These are phyloP conservation scores for Botrytis tulipae DNA, from an alignment of 2,329 filamentous ascomycete genomes.

Conservation along the genomic window DNA sequence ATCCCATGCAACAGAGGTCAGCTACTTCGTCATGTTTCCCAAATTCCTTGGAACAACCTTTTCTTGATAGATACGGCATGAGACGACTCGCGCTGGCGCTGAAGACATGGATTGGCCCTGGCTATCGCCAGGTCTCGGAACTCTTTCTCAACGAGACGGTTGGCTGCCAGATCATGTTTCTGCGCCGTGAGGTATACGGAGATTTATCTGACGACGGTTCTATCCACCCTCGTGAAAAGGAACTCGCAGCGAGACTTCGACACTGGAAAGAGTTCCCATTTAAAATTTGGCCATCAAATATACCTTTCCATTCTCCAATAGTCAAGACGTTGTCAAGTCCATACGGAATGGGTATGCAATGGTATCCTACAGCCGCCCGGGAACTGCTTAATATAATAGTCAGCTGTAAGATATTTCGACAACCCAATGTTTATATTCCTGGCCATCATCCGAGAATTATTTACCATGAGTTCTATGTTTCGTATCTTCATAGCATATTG, in stretches of 20 bases:
- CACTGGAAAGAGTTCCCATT: neutral
- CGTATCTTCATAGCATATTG: neutral
- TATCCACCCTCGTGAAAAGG: neutral
- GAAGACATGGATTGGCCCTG: neutral
- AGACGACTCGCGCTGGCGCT: neutral
- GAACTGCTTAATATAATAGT: neutral
- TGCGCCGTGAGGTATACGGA: neutral
- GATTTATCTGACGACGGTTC: neutral
- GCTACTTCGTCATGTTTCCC: neutral
- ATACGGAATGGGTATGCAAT: conserved; percentile 3
- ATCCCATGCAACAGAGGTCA: neutral
- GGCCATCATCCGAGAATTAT: neutral
- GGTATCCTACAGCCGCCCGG: neutral
- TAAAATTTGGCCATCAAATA: neutral
- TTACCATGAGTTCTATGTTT: neutral
- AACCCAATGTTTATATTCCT: neutral
- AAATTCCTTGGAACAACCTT: neutral
- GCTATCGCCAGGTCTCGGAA: neutral
- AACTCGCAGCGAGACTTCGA: neutral
- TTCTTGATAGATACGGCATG: neutral
- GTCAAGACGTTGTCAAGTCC: neutral
- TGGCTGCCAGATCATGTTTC: neutral
- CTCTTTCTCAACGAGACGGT: neutral
- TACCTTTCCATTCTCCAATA: neutral
- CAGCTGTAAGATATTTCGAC: neutral